Evolutionary conservation across 2,329 filamentous ascomycete species (phyloP).

Genomic region (Aspergillus fumigatus): DNA sequence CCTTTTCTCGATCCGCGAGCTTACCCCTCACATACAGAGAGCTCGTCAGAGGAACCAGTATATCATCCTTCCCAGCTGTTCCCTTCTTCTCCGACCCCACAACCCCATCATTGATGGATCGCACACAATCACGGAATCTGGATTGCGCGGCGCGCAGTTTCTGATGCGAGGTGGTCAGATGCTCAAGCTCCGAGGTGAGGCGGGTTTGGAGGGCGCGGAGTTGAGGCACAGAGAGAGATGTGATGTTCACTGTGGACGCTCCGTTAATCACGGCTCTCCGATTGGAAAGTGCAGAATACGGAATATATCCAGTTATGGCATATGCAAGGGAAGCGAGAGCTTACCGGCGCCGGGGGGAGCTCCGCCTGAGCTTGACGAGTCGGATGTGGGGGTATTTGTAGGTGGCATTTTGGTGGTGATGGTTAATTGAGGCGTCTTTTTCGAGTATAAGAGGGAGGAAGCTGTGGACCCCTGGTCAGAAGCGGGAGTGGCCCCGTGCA

Average conservation of each 20-base stretch:
- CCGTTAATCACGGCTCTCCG: background rate
- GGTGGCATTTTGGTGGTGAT: conserved; percentile 20
- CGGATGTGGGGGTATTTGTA: conserved; percentile 24
- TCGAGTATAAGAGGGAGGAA: background rate
- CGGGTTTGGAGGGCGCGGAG: conserved; percentile 91
- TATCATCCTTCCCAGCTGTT: conserved; percentile 39
- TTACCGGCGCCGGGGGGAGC: conserved; percentile 27
- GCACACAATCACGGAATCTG: conserved; percentile 87
- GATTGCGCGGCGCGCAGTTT: conserved; percentile 85
- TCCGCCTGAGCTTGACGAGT: conserved; percentile 20
- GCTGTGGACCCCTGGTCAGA: background rate
- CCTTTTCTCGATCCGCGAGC: conserved; percentile 67
- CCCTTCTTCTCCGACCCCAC: conserved; percentile 31
- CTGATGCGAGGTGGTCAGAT: conserved; percentile 83
- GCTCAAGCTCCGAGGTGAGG: conserved; percentile 91
- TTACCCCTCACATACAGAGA: conserved; percentile 89
- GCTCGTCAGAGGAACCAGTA: conserved; percentile 91
- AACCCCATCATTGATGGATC: conserved; percentile 64
- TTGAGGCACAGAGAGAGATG: conserved; percentile 75
- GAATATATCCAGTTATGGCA: background rate
- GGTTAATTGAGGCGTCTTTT: background rate
- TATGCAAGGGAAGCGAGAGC: background rate
- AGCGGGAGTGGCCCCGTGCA: background rate
- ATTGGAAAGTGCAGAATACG: background rate
- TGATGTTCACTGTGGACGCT: conserved; percentile 55